Base-by-base conservation (phyloP, 116 monocot species). In the Iris pallida region DNA sequence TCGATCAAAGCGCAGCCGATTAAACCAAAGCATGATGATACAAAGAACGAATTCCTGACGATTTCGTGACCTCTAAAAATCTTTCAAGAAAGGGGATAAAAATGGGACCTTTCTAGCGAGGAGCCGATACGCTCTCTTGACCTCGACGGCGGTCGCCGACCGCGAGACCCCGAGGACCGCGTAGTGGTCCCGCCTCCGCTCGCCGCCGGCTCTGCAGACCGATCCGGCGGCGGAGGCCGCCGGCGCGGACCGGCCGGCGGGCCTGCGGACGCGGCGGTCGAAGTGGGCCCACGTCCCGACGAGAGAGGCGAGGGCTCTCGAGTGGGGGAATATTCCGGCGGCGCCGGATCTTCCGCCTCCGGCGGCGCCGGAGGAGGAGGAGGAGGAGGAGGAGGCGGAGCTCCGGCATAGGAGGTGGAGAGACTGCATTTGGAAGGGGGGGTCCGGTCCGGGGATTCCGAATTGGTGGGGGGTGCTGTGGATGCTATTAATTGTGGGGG, bases 91-190 rank as follows among this genome's bases (percentile, higher is more conserved):
- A 16, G 67, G 15, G 15, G 3, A 30, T 30, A 30, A 30, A 30
- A 30, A 56, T 16, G 61, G 12, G 30, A 88, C 89, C 86, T 93
- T 89, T 69, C 77, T 68, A 47, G 86, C 93, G n/a, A 93, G 89
- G 20, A 86, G 83, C 48, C 89, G 86, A 56, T 89, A 93, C 4
- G 89, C 86, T 17, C 61, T 81, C 82, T 93, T 93, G 73, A 93
- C 55, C 3, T 93, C 86, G 8, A 76, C 61, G 3, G 68, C 6
- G 40, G 89, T 79, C 55, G 93, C 89, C 15, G 58, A 66, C 7
- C 72, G 77, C 6, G 86, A 57, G 49, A 89, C 11, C 16, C 86
- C 93, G 1, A 93, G 86, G n/a, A 93, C 76, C 12, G 84, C 69
- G 66, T 93, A 93, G 80, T 93, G 89, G 66, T 89, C 80, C 68